A percentile compares a stretch with the other conserved stretches of the same genome.
Conservation (phyloP, 257 asterid species). For the Salvia splendens region DNA sequence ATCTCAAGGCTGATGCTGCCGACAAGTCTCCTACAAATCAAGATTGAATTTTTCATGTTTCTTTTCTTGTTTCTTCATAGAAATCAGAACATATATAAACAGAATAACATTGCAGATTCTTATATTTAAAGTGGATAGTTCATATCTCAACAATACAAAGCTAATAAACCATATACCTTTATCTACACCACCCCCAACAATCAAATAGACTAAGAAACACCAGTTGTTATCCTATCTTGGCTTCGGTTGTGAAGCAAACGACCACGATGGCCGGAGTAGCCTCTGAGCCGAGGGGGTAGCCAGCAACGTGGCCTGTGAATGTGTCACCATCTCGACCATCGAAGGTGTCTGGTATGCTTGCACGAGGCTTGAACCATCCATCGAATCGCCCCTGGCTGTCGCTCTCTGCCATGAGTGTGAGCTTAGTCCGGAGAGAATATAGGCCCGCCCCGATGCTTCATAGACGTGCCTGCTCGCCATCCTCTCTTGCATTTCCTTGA, state of each 20-base stretch:
- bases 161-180: slow-evolving; percentile 39
- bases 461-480: slow-evolving; percentile 85
- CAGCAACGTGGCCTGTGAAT: slow-evolving; percentile 69
- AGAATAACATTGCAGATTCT: slow-evolving; percentile 33
- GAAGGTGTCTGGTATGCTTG: slow-evolving; percentile 91
- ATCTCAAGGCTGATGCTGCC: slow-evolving; percentile 15
- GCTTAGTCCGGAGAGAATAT: slow-evolving; percentile 86
- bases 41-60: neutral
- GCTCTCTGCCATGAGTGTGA: slow-evolving; percentile 99
- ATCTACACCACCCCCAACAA: slow-evolving; percentile 61
- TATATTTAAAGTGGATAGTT: slow-evolving; percentile 34
- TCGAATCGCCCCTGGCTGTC: slow-evolving; percentile 92
- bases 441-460: slow-evolving; percentile 93
- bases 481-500: slow-evolving; percentile 97
- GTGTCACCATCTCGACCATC: slow-evolving; percentile 91
- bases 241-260: slow-evolving; percentile 55
- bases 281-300: slow-evolving; percentile 68
- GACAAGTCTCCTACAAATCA: slow-evolving; percentile 10
- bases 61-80: neutral
- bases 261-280: slow-evolving; percentile 59
- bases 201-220: slow-evolving; percentile 38
- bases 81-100: neutral
- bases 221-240: slow-evolving; percentile 46
- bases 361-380: slow-evolving; percentile 70
- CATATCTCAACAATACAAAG: slow-evolving; percentile 37